These are phyloP conservation scores for Fusarium sp. DNA, from an alignment of 2,329 filamentous ascomycete genomes.

Conservation along the genomic window DNA sequence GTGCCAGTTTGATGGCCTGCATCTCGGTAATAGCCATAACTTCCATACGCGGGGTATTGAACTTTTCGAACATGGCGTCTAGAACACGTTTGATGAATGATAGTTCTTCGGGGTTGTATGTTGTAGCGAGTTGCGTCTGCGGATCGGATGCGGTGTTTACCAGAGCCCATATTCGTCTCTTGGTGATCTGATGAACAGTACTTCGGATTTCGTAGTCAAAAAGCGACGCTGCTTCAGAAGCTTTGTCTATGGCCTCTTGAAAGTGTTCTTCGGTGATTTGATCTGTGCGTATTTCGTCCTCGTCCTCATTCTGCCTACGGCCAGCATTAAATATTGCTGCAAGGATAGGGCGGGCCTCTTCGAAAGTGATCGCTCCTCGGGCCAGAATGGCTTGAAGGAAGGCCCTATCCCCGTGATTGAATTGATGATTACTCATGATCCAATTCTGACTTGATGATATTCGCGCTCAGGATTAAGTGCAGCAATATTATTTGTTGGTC, in stretches of 20 bases:
- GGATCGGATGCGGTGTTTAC: slow-evolving; percentile 90
- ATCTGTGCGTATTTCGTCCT: slow-evolving; percentile 61
- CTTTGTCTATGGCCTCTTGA: slow-evolving; percentile 73
- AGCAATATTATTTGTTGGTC: background rate
- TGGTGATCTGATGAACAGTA: slow-evolving; percentile 74
- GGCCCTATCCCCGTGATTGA: slow-evolving; percentile 79
- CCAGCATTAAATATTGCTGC: slow-evolving; percentile 78
- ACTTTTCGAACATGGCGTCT: slow-evolving; percentile 90
- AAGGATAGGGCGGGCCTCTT: slow-evolving; percentile 78
- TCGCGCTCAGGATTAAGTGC: background rate
- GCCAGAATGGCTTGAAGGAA: slow-evolving; percentile 92
- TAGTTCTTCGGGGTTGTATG: slow-evolving; percentile 84
- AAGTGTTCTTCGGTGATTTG: slow-evolving; percentile 79
- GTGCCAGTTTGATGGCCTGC: slow-evolving; percentile 79
- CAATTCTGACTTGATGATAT: slow-evolving; percentile 40
- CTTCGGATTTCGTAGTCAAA: slow-evolving; percentile 92
- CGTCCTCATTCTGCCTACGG: slow-evolving; percentile 41
- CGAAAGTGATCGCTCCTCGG: slow-evolving; percentile 79
- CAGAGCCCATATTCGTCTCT: slow-evolving; percentile 80
- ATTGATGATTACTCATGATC: slow-evolving; percentile 51
- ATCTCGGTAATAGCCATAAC: slow-evolving; percentile 84
- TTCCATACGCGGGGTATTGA: slow-evolving; percentile 85
- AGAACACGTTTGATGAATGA: slow-evolving; percentile 89
- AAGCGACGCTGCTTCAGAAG: slow-evolving; percentile 78
- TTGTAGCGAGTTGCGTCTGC: slow-evolving; percentile 88